phyloP scores from a whole-genome alignment of 352 stramenopile species.

The Pythium dissotocum region DNA sequence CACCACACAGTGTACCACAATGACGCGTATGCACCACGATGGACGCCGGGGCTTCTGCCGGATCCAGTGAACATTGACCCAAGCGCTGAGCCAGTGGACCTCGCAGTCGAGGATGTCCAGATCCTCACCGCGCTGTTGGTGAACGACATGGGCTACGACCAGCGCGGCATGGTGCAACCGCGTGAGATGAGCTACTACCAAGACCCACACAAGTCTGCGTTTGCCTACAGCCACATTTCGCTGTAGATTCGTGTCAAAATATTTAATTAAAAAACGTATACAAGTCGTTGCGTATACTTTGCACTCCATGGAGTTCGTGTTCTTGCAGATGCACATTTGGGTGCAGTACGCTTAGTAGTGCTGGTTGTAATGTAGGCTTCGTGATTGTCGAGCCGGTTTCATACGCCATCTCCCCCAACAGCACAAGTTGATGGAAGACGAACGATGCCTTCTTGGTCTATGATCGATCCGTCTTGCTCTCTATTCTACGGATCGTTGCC shows the following conservation, averaged over 20 bases:
- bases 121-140: conserved; percentile 18
- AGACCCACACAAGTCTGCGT: neutral
- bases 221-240: conserved; percentile 5
- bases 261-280: too few species aligned
- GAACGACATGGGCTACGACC: conserved; percentile 2
- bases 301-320: too few species aligned
- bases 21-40: neutral
- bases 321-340: too few species aligned
- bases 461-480: too few species aligned
- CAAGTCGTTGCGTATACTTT: neutral
- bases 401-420: too few species aligned
- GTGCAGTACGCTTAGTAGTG: too few species aligned
- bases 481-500: too few species aligned
- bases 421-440: too few species aligned
- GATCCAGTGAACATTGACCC: conserved; percentile 6
- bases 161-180: neutral
- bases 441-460: too few species aligned
- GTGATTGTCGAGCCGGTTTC: too few species aligned
- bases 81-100: neutral
- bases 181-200: neutral
- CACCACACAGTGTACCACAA: neutral
- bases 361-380: too few species aligned
- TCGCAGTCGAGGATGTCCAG: conserved; percentile 6
- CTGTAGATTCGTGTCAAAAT: neutral
- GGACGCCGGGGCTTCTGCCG: conserved; percentile 1